Evolutionary conservation across 371 early-diverging fungal species (phyloP).

Genomic region (Saksenaea vasiformis): DNA sequence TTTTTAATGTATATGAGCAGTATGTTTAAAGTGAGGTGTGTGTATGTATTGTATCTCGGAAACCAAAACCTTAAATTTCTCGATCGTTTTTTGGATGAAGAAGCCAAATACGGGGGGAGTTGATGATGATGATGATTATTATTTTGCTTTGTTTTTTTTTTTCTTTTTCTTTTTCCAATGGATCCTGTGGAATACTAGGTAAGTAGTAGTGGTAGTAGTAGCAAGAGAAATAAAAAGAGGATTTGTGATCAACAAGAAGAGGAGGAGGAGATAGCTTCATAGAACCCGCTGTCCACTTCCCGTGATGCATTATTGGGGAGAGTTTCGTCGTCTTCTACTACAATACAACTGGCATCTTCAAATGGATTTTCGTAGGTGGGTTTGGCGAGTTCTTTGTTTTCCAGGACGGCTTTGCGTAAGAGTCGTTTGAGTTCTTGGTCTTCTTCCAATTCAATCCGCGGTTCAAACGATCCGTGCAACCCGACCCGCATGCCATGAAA

Average conservation of each 20-base stretch:
- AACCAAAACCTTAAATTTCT: too few species aligned
- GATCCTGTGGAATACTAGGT: not conserved
- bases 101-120: too few species aligned
- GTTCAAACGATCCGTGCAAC: conserved; percentile 33
- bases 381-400: conserved; percentile 28
- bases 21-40: too few species aligned
- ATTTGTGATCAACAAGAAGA: too few species aligned
- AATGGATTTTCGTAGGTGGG: conserved; percentile 45
- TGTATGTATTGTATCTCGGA: too few species aligned
- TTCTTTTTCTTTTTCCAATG: too few species aligned
- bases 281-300: conserved; percentile 29
- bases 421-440: conserved; percentile 28
- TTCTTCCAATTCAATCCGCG: conserved; percentile 38
- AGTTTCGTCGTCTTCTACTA: conserved; percentile 33
- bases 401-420: conserved; percentile 20
- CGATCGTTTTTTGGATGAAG: too few species aligned
- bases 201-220: not conserved
- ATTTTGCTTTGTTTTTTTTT: too few species aligned
- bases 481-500: conserved; percentile 50
- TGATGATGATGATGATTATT: too few species aligned
- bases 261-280: conserved; percentile 8
- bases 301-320: not conserved
- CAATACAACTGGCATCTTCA: conserved; percentile 46
- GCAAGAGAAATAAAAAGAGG: not conserved
- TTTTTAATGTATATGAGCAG: too few species aligned